Evolutionary conservation across 768 basidiomycete species (phyloP), one percentile per base, ranked within the genome.

Genomic region (Boletus reticuloceps): DNA sequence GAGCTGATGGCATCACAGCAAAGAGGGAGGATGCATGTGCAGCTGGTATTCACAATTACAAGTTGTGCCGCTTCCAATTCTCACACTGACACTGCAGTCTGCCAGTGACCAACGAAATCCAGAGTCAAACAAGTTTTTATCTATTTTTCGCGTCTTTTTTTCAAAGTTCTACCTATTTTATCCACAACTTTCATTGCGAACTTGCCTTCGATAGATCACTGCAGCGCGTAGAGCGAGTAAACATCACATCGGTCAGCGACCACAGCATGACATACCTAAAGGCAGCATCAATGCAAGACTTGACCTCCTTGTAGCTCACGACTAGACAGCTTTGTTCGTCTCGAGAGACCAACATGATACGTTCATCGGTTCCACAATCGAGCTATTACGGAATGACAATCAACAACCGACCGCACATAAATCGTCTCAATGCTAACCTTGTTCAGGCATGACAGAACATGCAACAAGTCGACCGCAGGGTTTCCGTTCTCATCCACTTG

Each of bases 291-390:
- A 96, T 79, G 68, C 91, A 95, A 4, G 81, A 68, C 73, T 91
- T 95, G 74, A 98, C 81, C 51, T 97, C 94, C 69, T 88, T 89
- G 74, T 94, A 97, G 67, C 84, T 91, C 39, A 97, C 94, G 10
- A 96, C 91, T 16, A 98, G 79, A 69, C 94, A 97, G 64, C 88
- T 94, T 75, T 96, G 95, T 68, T 98, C 97, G 68, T 99, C 96
- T 44, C 96, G 79, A 7, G 94, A 86, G 27, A 97, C 85, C 25
- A 99, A 81, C 94, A 98, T 96, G 60, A 99, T 79, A 58, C 86
- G 87, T 69, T 99, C 97, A 42, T 98, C 96, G 14, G 88, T 83
- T 7, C 95, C 96, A 9, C 88, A 87, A 68, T 99, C 97, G 48
- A 98, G 83, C 92, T 96, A 58, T 32, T 19, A 49, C 53, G 39